A percentile compares a stretch with the other conserved stretches of the same genome.
Conservation (phyloP, 768 basidiomycete genomes). For the Mycena capillaripes region DNA sequence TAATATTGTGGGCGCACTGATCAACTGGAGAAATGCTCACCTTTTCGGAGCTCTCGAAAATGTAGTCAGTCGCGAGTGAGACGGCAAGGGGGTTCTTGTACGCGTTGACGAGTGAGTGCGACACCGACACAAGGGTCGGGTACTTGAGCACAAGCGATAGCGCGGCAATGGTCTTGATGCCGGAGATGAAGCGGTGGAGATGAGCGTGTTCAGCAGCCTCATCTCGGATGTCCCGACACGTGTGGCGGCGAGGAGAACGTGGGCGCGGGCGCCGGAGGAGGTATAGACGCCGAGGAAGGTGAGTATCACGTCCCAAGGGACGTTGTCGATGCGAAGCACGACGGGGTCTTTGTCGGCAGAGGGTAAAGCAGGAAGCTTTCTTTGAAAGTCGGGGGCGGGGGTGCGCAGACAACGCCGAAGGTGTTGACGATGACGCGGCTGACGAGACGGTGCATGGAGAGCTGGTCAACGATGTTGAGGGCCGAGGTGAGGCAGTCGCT, state of each 20-base stretch:
- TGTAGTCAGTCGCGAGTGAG: constrained; percentile 92
- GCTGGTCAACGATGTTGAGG: constrained; percentile 91
- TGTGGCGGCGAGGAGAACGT: constrained; percentile 85
- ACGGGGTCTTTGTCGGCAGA: constrained; percentile 50
- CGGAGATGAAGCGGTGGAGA: constrained; percentile 93
- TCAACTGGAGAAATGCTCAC: constrained; percentile 57
- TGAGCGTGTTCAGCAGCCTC: constrained; percentile 98
- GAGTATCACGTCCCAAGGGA: constrained; percentile 90
- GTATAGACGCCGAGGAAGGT: constrained; percentile 80
- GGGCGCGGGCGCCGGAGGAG: constrained; percentile 73
- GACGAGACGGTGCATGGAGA: constrained; percentile 88
- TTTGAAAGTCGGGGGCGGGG: constrained; percentile 32
- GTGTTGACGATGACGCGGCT: constrained; percentile 79
- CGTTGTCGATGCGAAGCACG: constrained; percentile 89
- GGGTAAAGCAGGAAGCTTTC: constrained; percentile 32
- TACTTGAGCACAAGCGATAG: constrained; percentile 97
- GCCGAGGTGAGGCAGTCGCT: constrained; percentile 90
- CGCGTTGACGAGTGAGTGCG: constrained; percentile 96
- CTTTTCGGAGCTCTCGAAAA: constrained; percentile 95
- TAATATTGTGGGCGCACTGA: constrained; percentile 48
- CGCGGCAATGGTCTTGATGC: constrained; percentile 95
- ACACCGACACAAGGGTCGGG: constrained; percentile 94
- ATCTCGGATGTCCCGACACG: constrained; percentile 98
- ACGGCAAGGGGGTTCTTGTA: constrained; percentile 99
- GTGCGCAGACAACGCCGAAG: constrained; percentile 65